Evolutionary conservation across 163 green algal species (phyloP), one percentile per base, ranked within the genome.

Genomic region (Volvox carteri): DNA sequence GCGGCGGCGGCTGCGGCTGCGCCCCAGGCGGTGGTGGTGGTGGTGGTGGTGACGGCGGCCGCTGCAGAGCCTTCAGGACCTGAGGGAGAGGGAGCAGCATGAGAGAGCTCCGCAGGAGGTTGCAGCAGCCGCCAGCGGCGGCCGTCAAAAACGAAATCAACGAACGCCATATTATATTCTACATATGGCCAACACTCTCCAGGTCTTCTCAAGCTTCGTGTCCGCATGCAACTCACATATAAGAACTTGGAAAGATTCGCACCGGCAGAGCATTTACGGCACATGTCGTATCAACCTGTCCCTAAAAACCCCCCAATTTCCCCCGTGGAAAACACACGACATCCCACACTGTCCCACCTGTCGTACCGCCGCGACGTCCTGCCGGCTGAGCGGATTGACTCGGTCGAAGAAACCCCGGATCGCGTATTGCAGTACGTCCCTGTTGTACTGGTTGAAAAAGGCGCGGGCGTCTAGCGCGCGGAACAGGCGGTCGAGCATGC

Each of bases 361-460:
- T 42, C 42, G 42, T 72, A 86, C 44, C 41, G 79, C 79, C 23
- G 79, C 79, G 42, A 86, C 79, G 79, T 86, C 79, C 41, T 86
- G 79, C 19, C 79, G 35, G 62, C 79, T 86, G 79, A 86, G 79
- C 62, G 16, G 65, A 30, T 70, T 54, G 14, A 86, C 42, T 4
- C 79, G 41, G 79, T 86, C 79, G 37, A 86, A 86, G 60, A 86
- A 78, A 39, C 79, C 79, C 9, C 79, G 79, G 42, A 86, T 78
- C 1, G 79, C 79, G 42, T 48, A 86, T 30, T 86, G 79, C 79
- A 86, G 62, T 54, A 78, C 62, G 30, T 78, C 79, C 42, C 62
- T 48, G 79, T 86, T 86, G 79, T 86, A 86, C 44, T 52, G 60
- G n/a, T 52, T 86, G 60, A 86, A 86, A 60, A 86, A 86, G 62